These are phyloP conservation scores for Epichloe sibirici DNA, from an alignment of 2,329 filamentous ascomycete species.

Conservation along the genomic window DNA sequence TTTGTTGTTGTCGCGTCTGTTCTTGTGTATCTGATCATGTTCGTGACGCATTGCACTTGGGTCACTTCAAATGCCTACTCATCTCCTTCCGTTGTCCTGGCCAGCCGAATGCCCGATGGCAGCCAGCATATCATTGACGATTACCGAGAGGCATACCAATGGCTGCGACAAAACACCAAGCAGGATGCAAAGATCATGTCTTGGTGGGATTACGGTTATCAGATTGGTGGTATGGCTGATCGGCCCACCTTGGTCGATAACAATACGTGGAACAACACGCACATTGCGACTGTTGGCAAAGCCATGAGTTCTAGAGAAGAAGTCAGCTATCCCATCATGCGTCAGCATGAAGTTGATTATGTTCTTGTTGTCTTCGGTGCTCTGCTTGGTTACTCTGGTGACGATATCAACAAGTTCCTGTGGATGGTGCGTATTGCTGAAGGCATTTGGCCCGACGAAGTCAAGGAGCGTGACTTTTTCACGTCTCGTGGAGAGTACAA, in stretches of 20 bases:
- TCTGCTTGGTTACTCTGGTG: conserved; percentile 90
- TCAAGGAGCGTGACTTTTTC: conserved; percentile 95
- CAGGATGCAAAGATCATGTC: conserved; percentile 98
- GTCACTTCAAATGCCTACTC: conserved; percentile 98
- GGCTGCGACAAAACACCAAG: conserved; percentile 93
- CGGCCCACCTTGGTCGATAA: conserved; percentile 95
- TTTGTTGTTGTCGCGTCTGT: conserved; percentile 59
- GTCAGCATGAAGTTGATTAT: conserved; percentile 97
- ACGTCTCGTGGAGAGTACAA: conserved; percentile 87
- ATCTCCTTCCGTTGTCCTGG: conserved; percentile 90
- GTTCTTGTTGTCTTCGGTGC: conserved; percentile 96
- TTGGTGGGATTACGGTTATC: conserved; percentile 99
- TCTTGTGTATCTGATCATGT: conserved; percentile 74
- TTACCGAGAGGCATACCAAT: conserved; percentile 98
- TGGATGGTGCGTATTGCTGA: conserved; percentile 99
- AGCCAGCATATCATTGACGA: conserved; percentile 98
- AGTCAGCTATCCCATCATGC: conserved; percentile 96
- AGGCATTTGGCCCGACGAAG: conserved; percentile 98
- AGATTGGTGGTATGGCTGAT: conserved; percentile 99
- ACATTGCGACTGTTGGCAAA: conserved; percentile 97
- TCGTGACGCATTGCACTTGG: conserved; percentile 97
- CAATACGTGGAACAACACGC: conserved; percentile 99
- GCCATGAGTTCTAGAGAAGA: conserved; percentile 97
- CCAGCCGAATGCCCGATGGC: conserved; percentile 83
- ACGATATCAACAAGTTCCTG: conserved; percentile 99